A percentile compares a stretch with the other conserved stretches of the same genome.
Evolutionary conservation across 257 asterid species (phyloP).

Genomic region (Thymus mandschuricus): DNA sequence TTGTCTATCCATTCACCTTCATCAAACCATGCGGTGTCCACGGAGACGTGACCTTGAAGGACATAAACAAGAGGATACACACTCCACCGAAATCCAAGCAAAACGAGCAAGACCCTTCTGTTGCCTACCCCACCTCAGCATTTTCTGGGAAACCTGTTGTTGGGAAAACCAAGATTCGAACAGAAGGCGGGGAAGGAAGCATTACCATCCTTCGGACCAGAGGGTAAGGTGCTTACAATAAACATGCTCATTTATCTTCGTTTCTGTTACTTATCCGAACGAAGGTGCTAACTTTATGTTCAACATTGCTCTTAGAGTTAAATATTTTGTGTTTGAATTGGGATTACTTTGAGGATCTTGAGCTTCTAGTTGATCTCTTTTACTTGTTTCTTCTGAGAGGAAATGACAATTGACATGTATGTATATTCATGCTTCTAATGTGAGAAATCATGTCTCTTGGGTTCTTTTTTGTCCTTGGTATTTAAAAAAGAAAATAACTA

Average conservation of each 20-base stretch:
- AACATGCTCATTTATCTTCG: background rate
- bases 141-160: slow-evolving; percentile 95
- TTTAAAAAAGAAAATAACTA: too few relatives aligned
- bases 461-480: too few relatives aligned
- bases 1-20: slow-evolving; percentile 77
- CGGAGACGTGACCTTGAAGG: slow-evolving; percentile 87
- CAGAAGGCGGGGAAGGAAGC: slow-evolving; percentile 93
- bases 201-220: slow-evolving; percentile 78
- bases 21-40: slow-evolving; percentile 80
- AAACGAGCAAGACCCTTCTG: slow-evolving; percentile 47
- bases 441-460: background rate
- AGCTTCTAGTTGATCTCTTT: slow-evolving; percentile 1
- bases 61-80: slow-evolving; percentile 76
- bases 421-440: background rate
- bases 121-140: slow-evolving; percentile 70
- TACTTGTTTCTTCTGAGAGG: background rate
- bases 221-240: slow-evolving; percentile 42
- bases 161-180: slow-evolving; percentile 85
- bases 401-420: background rate
- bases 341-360: slow-evolving; percentile 30
- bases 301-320: slow-evolving; percentile 12
- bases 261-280: background rate
- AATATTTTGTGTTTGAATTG: slow-evolving; percentile 27
- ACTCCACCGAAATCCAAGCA: slow-evolving; percentile 65
- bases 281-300: slow-evolving; percentile 34